These are phyloP conservation scores for Penicillium fimorum DNA, from an alignment of 495 filamentous ascomycete species.

Conservation along the genomic window DNA sequence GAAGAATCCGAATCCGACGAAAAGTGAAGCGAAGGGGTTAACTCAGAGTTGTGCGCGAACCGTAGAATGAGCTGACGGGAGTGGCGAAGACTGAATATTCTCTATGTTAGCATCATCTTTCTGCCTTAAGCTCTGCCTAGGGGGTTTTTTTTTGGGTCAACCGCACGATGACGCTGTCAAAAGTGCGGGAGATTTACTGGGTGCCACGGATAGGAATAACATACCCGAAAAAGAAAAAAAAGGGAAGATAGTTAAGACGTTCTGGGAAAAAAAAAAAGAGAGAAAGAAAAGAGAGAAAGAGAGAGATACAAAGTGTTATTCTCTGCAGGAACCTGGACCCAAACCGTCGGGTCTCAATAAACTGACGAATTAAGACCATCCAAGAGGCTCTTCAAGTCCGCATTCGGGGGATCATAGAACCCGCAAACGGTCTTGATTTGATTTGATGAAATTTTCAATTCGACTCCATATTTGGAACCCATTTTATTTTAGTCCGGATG, in stretches of 20 bases:
- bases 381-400: neutral
- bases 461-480: neutral
- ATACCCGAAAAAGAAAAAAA: neutral
- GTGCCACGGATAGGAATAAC: constrained; percentile 33
- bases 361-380: no score
- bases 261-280: constrained; percentile 14
- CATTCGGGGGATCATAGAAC: neutral
- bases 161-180: constrained; percentile 36
- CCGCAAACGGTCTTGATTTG: neutral
- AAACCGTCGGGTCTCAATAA: constrained; percentile 4
- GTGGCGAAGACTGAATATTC: constrained; percentile 16
- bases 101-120: neutral
- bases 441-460: neutral
- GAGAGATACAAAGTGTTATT: neutral
- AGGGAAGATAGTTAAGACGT: neutral
- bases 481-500: neutral
- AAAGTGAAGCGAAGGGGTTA: neutral
- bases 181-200: constrained; percentile 42
- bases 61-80: constrained; percentile 13
- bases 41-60: constrained; percentile 7
- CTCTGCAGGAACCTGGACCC: constrained; percentile 25
- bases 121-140: no score
- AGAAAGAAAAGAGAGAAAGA: neutral
- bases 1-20: neutral
- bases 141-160: constrained; percentile 26